These are phyloP conservation scores for Thelephora aurantiotincta DNA, from an alignment of 768 basidiomycete genomes.

Conservation along the genomic window DNA sequence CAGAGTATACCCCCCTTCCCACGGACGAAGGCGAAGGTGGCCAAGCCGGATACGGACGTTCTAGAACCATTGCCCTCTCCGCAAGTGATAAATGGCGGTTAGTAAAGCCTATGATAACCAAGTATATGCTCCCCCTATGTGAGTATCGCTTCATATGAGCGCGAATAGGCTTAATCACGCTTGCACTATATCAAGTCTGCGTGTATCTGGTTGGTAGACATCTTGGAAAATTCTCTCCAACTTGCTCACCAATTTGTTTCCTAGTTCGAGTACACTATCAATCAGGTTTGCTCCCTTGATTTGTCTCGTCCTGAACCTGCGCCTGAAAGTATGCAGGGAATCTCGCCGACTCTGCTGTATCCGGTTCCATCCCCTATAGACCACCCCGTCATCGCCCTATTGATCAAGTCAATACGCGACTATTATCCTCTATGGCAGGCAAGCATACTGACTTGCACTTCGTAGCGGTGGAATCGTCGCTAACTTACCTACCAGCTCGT, in stretches of 20 bases:
- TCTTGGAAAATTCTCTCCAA: constrained; percentile 15
- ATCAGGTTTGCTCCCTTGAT: constrained; percentile 36
- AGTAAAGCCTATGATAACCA: constrained; percentile 61
- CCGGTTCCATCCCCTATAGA: constrained; percentile 55
- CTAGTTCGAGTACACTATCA: constrained; percentile 89
- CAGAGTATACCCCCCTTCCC: constrained; percentile 23
- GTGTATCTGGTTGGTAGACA: constrained; percentile 40
- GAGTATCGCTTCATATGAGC: constrained; percentile 18
- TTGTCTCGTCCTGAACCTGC: background rate
- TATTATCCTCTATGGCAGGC: constrained; percentile 97
- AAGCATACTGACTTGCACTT: constrained; percentile 7
- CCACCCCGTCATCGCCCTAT: constrained; percentile 50
- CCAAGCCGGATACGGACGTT: constrained; percentile 11
- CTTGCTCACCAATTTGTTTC: background rate
- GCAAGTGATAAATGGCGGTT: constrained; percentile 67
- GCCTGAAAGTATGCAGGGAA: constrained; percentile 35
- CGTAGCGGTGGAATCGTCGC: background rate
- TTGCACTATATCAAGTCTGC: constrained; percentile 24
- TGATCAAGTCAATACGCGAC: constrained; percentile 77
- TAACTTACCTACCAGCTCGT: constrained; percentile 36
- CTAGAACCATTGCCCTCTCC: constrained; percentile 35
- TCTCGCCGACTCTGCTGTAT: constrained; percentile 82
- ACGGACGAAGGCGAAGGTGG: constrained; percentile 12
- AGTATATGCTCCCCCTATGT: constrained; percentile 93
- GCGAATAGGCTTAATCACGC: background rate